phyloP scores from a whole-genome alignment of 2,329 filamentous ascomycete genomes.

The Zymoseptoria pseudotritici region DNA sequence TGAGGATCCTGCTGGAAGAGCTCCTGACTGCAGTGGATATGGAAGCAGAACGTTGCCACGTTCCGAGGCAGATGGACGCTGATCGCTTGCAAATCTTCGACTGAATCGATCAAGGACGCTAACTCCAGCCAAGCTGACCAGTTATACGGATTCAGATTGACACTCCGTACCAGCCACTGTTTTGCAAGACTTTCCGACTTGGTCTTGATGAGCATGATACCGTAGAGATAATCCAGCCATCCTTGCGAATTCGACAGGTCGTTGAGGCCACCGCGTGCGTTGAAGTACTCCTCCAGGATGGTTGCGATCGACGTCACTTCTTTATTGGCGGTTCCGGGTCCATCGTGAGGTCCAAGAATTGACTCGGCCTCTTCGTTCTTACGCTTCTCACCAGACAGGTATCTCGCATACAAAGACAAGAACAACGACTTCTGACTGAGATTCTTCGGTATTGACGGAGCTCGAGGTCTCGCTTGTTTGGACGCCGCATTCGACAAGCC shows the following conservation, averaged over 20 bases:
- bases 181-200: conserved; percentile 83
- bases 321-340: conserved; percentile 75
- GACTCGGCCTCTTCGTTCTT: conserved; percentile 97
- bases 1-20: conserved; percentile 77
- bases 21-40: conserved; percentile 82
- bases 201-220: conserved; percentile 79
- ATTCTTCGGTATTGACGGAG: conserved; percentile 21
- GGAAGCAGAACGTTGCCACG: conserved; percentile 89
- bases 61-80: conserved; percentile 67
- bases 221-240: conserved; percentile 93
- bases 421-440: conserved; percentile 90
- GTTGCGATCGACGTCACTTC: conserved; percentile 70
- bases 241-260: conserved; percentile 51
- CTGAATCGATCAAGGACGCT: conserved; percentile 66
- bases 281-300: conserved; percentile 75
- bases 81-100: conserved; percentile 63
- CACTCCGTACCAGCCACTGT: conserved; percentile 78
- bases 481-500: conserved; percentile 12
- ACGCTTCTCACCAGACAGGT: conserved; percentile 87
- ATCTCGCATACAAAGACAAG: conserved; percentile 83
- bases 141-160: conserved; percentile 86
- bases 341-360: conserved; percentile 88
- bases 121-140: conserved; percentile 97
- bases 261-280: conserved; percentile 44
- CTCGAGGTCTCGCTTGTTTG: conserved; percentile 32